phyloP scores from a whole-genome alignment of 2,329 filamentous ascomycete species.

The Pseudogymnoascus sp. region DNA sequence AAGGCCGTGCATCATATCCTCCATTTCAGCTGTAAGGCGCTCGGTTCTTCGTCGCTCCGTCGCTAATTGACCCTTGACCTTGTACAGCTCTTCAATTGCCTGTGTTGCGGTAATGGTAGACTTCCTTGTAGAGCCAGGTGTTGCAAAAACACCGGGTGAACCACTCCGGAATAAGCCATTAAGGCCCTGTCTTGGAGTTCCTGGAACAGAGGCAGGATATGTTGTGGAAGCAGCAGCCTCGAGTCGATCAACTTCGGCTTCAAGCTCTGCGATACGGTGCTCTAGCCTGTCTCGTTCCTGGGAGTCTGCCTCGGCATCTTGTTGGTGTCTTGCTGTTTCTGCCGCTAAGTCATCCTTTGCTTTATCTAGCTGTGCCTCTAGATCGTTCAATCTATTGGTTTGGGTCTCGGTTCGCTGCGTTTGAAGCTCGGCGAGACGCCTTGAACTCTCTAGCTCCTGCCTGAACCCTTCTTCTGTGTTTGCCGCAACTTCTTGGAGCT shows the following conservation, averaged over 20 bases:
- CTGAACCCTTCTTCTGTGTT: constrained; percentile 80
- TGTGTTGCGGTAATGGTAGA: constrained; percentile 52
- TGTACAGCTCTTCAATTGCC: constrained; percentile 57
- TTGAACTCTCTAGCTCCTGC: constrained; percentile 74
- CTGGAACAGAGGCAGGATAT: constrained; percentile 38
- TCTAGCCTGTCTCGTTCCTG: constrained; percentile 56
- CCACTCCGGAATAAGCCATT: constrained; percentile 51
- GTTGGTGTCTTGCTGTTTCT: constrained; percentile 45
- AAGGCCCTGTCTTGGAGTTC: constrained; percentile 45
- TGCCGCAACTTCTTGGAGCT: constrained; percentile 74
- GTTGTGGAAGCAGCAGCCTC: constrained; percentile 43
- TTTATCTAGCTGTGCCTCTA: constrained; percentile 55
- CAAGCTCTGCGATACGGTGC: constrained; percentile 55
- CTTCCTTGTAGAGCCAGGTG: constrained; percentile 51
- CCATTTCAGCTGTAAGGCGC: constrained; percentile 67
- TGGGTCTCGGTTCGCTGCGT: constrained; percentile 68
- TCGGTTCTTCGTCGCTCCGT: constrained; percentile 67
- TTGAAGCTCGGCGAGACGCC: constrained; percentile 74
- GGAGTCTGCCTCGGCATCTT: constrained; percentile 49
- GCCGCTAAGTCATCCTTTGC: constrained; percentile 55
- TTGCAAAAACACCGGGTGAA: constrained; percentile 50
- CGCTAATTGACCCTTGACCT: constrained; percentile 64
- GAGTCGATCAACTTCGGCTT: constrained; percentile 53
- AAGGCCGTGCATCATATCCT: constrained; percentile 77
- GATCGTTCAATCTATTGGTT: constrained; percentile 60